Percentiles rank a stretch among this genome's conserved stretches.
These are phyloP conservation scores for Ophiognomonia clavigignenti-juglandacearum DNA, from an alignment of 2,329 filamentous ascomycete genomes.

Conservation along the genomic window DNA sequence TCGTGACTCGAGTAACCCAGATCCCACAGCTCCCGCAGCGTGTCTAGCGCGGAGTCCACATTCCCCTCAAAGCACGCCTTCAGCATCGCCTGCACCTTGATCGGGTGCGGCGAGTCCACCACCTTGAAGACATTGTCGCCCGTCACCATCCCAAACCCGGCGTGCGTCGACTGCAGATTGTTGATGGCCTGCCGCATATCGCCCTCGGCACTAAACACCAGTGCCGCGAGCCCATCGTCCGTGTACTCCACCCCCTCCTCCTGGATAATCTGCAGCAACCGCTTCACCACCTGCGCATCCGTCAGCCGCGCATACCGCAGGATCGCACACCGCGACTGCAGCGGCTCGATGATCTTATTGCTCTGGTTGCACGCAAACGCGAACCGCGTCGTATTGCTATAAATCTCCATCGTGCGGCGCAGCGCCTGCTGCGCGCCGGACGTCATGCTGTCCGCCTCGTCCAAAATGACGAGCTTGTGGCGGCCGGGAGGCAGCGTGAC, in stretches of 20 bases:
- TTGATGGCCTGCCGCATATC: conserved; percentile 99
- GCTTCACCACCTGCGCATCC: conserved; percentile 86
- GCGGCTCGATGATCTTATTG: conserved; percentile 99
- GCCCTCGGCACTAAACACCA: conserved; percentile 95
- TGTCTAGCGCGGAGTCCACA: conserved; percentile 81
- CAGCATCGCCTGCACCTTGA: conserved; percentile 98
- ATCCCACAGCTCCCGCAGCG: conserved; percentile 85
- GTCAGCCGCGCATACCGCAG: conserved; percentile 89
- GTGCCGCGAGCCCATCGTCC: conserved; percentile 89
- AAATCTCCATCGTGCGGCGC: conserved; percentile 96
- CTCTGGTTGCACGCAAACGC: conserved; percentile 98
- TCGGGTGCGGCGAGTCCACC: conserved; percentile 92
- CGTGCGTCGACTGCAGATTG: conserved; percentile 88
- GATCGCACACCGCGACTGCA: conserved; percentile 95
- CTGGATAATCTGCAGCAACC: conserved; percentile 86
- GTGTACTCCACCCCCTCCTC: conserved; percentile 86
- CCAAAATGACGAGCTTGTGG: conserved; percentile 95
- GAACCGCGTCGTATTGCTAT: conserved; percentile 92
- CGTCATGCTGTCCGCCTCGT: conserved; percentile 98
- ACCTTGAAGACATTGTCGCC: conserved; percentile 98
- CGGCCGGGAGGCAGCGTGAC: conserved; percentile 86
- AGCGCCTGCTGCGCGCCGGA: conserved; percentile 93
- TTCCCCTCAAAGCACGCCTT: conserved; percentile 94
- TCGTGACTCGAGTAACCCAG: conserved; percentile 98
- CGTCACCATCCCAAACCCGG: conserved; percentile 94